phyloP scores from a whole-genome alignment of 2,329 filamentous ascomycete genomes.

The Neophaeococcomyces mojaviensis region DNA sequence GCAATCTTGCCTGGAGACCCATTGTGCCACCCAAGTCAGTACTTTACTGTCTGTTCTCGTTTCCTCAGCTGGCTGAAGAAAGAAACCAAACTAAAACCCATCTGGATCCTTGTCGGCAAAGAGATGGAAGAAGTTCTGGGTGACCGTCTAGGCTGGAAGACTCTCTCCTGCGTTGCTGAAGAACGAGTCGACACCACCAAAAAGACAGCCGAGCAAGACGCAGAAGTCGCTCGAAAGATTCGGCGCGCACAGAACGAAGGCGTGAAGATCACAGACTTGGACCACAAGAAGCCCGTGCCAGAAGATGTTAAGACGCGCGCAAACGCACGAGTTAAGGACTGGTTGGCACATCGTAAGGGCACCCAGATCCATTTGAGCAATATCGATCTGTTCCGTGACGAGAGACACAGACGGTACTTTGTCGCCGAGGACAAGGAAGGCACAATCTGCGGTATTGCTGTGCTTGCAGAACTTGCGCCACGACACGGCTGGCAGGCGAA shows the following conservation, averaged over 20 bases:
- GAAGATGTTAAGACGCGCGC: constrained; percentile 62
- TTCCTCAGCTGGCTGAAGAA: constrained; percentile 71
- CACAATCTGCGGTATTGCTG: constrained; percentile 67
- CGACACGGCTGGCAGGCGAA: constrained; percentile 88
- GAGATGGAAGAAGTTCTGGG: constrained; percentile 73
- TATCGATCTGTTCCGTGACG: constrained; percentile 80
- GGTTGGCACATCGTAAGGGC: constrained; percentile 73
- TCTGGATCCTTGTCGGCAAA: constrained; percentile 84
- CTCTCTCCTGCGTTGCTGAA: constrained; percentile 79
- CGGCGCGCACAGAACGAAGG: constrained; percentile 75
- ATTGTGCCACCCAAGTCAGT: constrained; percentile 72
- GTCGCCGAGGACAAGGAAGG: constrained; percentile 68
- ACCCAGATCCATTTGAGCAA: constrained; percentile 85
- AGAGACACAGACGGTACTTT: constrained; percentile 76
- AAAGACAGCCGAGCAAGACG: constrained; percentile 59
- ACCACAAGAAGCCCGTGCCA: constrained; percentile 54
- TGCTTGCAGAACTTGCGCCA: constrained; percentile 72
- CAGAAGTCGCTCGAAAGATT: constrained; percentile 64
- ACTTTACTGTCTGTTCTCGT: constrained; percentile 60
- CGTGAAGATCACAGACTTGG: constrained; percentile 68
- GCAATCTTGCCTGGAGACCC: constrained; percentile 83
- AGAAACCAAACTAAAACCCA: constrained; percentile 64
- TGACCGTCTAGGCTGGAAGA: constrained; percentile 75
- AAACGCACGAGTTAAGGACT: constrained; percentile 67
- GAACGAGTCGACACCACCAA: constrained; percentile 72